Evolutionary conservation across 768 basidiomycete genomes (phyloP), one percentile per base, ranked within the genome.

Genomic region (Pleurotus ostreatus): DNA sequence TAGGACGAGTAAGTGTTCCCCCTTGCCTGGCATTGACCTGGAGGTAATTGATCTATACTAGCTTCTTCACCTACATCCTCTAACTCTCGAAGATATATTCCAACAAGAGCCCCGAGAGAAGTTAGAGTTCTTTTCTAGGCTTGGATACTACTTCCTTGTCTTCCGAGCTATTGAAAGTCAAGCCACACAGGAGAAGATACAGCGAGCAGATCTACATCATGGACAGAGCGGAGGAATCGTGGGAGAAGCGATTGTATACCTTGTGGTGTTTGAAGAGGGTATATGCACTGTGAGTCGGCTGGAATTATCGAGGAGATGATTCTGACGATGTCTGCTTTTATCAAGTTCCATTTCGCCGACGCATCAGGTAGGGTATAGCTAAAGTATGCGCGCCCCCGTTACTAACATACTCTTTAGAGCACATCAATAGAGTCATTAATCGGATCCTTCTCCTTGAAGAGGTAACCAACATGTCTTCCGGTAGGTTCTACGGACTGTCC

Each of bases 61-160:
- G 92, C 71, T 91, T 15, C 74, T 96, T 22, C 90, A 92, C 59
- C 78, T 98, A 0, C 95, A 98, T 68, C 95, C 95, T 0, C 73
- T 98, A 46, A 96, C 94, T 0, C 77, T 97, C 11, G 95, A 98
- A 69, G 94, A 98, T 70, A 92, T 96, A 45, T 71, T 98, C 6
- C 90, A 92, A 58, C 87, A 90, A 70, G 94, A 98, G 58, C 88
- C 92, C 13, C 80, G 93, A 39, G 95, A 97, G 70, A 98, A 98
- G 70, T 71, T 96, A 15, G 94, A 97, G 65, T 72, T 86, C 16
- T 96, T 95, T 65, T 83, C 89, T 0, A 85, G 81, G 61, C 79
- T 98, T 12, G 95, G 94, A 1, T 98, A 98, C 70, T 93, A 95
- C 67, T 93, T 98, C 63, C 75, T 96, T 55, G 88, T 88, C 16